Conservation (phyloP, 257 asterid species). For the Haberlea rhodopensis region DNA sequence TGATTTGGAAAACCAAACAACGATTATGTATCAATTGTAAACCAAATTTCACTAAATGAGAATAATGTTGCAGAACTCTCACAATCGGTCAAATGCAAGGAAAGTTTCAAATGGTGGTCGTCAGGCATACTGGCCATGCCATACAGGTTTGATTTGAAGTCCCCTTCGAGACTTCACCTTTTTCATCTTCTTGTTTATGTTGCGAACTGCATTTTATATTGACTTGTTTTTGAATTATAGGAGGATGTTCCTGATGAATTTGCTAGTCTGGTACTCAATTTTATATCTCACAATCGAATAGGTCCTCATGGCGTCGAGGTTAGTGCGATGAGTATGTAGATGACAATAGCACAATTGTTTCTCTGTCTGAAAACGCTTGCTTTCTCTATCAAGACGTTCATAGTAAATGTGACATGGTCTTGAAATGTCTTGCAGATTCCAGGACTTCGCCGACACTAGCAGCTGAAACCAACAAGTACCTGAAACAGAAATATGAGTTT, state of each 20-base stretch:
- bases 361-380: neutral
- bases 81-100: slow-evolving; percentile 99
- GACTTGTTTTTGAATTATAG: slow-evolving; percentile 39
- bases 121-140: slow-evolving; percentile 94
- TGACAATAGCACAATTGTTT: neutral
- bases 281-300: slow-evolving; percentile 74
- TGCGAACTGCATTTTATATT: slow-evolving; percentile 15
- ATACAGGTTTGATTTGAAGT: slow-evolving; percentile 67
- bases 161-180: neutral
- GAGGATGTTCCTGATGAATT: slow-evolving; percentile 96
- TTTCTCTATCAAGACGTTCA: neutral
- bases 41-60: neutral
- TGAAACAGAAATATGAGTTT: neutral
- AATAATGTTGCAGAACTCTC: slow-evolving; percentile 59
- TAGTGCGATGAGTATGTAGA: slow-evolving; percentile 23
- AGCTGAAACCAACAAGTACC: neutral
- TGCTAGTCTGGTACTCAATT: slow-evolving; percentile 58
- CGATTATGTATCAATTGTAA: no score
- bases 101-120: slow-evolving; percentile 93
- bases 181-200: neutral
- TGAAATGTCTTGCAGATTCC: slow-evolving; percentile 42
- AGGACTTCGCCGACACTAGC: slow-evolving; percentile 32
- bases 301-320: slow-evolving; percentile 88
- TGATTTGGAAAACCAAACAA: no score
- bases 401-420: slow-evolving; percentile 3